Conservation (phyloP, 768 basidiomycete genomes). For the Rhizopogon sp. region DNA sequence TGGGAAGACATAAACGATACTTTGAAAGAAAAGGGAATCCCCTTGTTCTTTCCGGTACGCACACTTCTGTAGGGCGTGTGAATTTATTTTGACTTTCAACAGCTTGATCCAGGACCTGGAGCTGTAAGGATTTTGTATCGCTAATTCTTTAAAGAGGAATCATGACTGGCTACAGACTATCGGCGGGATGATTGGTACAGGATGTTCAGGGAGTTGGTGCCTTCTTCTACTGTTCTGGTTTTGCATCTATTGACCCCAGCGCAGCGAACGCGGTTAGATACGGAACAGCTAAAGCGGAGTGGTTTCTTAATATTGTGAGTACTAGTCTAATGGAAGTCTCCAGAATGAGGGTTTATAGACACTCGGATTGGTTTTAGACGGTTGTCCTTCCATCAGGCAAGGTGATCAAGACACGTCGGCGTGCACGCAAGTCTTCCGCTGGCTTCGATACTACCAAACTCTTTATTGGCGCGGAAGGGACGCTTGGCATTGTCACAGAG, state of each 20-base stretch:
- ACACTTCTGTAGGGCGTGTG: not conserved
- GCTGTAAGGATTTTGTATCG: slow-evolving; percentile 38
- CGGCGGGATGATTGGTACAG: slow-evolving; percentile 86
- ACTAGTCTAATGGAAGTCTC: not conserved
- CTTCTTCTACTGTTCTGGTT: not conserved
- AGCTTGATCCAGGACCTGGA: slow-evolving; percentile 72
- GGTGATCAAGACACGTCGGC: slow-evolving; percentile 79
- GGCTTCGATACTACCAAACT: slow-evolving; percentile 86
- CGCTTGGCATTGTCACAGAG: slow-evolving; percentile 87
- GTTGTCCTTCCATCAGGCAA: slow-evolving; percentile 82
- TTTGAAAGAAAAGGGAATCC: slow-evolving; percentile 64
- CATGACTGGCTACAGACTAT: slow-evolving; percentile 47
- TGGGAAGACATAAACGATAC: slow-evolving; percentile 78
- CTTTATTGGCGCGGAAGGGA: slow-evolving; percentile 89
- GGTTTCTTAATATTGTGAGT: slow-evolving; percentile 78
- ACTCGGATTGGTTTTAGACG: slow-evolving; percentile 46
- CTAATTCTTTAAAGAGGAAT: not conserved
- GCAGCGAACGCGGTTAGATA: slow-evolving; percentile 79
- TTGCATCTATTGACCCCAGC: not conserved
- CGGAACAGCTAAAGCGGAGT: slow-evolving; percentile 84
- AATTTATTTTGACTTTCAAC: not conserved
- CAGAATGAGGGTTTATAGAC: slow-evolving; percentile 17
- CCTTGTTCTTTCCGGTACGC: slow-evolving; percentile 82
- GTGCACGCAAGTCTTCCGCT: slow-evolving; percentile 79
- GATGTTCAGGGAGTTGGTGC: slow-evolving; percentile 75